Conservation (phyloP, 1,284 basidiomycete species). For the Austroboletus niveus region DNA sequence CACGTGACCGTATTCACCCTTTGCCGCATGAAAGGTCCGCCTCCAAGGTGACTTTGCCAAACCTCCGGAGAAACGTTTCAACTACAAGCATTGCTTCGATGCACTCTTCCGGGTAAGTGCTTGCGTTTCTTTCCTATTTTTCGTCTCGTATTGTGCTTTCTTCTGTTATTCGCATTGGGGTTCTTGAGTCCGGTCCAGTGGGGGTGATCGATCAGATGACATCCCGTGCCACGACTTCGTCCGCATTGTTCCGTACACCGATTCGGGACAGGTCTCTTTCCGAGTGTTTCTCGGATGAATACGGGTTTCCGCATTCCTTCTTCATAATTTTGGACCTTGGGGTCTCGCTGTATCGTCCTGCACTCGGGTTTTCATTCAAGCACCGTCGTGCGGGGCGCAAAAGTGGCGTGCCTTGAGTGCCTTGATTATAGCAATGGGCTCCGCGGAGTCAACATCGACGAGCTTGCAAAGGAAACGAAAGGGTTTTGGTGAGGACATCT, state of each 20-base stretch:
- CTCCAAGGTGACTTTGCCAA: conserved; percentile 89
- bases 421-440: background rate
- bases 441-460: too few species aligned
- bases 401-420: background rate
- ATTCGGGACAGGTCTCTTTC: background rate
- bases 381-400: background rate
- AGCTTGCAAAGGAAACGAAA: too few species aligned
- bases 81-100: conserved; percentile 86
- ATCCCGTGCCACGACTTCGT: background rate
- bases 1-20: conserved; percentile 19
- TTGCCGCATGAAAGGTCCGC: conserved; percentile 46
- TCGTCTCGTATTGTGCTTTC: background rate
- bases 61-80: conserved; percentile 77
- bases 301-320: background rate
- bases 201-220: background rate
- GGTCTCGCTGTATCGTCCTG: background rate
- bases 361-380: background rate
- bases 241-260: conserved; percentile 9
- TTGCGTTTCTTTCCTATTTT: background rate
- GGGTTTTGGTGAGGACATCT: too few species aligned
- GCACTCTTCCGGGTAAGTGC: conserved; percentile 70
- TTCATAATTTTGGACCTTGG: background rate
- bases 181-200: background rate
- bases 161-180: background rate
- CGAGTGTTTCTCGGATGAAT: background rate